Base-by-base conservation (phyloP, 805 yeast species). In the Saccharomycopsis schoenii region DNA sequence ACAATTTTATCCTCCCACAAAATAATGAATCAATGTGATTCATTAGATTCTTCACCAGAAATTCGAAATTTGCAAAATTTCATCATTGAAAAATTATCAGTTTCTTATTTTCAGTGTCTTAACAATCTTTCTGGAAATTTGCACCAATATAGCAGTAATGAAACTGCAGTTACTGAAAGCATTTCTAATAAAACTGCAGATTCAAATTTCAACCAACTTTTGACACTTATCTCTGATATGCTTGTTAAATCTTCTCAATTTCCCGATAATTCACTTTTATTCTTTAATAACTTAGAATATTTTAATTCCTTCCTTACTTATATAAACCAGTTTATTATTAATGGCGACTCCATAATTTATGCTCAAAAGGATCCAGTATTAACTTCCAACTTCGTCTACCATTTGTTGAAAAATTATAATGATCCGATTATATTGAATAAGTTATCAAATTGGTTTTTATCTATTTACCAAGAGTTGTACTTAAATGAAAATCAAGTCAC, bases 311-410 rank as follows among this genome's bases (percentile, higher is more conserved):
- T 62, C 36, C 40, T 64, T 29, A 56, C 59, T 21, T 62, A 64
- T 19, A 21, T 60, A 43, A 62, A 56, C 47, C 63, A 64, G 24
- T 60, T 58, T 17, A 56, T 58, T 11, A 39, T 63, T n/a, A 58
- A 62, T 34, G 52, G 56, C 11, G 29, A 58, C 12, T 25, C 24
- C 4, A 43, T 50, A 9, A 36, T 61, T 34, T 60, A 64, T 39
- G 2, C 10, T 37, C 60, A 60, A 11, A 36, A 56, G 15, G 21
- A 52, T 25, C 56, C 61, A 9, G 50, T 21, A 6, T 36, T 29
- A 21, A 61, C 64, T n/a, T 61, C 62, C 37, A 64, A 64, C n/a
- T 61, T 64, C 43, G 54, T 68, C 2, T 65, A 66, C 59, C 64
- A 64, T 15, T 52, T 66, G 21, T 52, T 68, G 17, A 64, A 64